phyloP scores from a whole-genome alignment of 192 early-diverging fungal species.

The Linderina pennispora region DNA sequence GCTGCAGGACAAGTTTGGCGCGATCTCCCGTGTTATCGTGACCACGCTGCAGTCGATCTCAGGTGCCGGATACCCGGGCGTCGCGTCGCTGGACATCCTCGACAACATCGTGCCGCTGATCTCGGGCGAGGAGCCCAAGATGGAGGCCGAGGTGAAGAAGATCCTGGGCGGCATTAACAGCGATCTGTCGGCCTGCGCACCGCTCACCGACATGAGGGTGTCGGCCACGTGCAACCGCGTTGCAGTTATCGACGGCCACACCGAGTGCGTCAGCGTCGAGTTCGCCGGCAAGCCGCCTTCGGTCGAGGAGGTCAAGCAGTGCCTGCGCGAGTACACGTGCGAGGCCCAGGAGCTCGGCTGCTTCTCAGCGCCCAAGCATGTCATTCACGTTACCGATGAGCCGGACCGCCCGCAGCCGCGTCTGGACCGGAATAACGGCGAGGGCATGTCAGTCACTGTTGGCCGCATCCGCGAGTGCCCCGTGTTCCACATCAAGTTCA shows the following conservation, averaged over 20 bases:
- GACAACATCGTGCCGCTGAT: constrained; percentile 96
- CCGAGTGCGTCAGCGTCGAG: constrained; percentile 81
- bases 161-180: constrained; percentile 71
- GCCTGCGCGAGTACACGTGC: constrained; percentile 66
- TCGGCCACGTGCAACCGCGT: constrained; percentile 97
- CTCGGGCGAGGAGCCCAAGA: constrained; percentile 94
- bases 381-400: constrained; percentile 64
- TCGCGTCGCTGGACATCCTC: constrained; percentile 89
- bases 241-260: constrained; percentile 94
- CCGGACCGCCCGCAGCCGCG: constrained; percentile 93
- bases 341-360: constrained; percentile 77
- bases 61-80: constrained; percentile 97
- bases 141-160: constrained; percentile 91
- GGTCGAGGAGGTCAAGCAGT: constrained; percentile 65
- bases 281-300: constrained; percentile 67
- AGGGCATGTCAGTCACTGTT: constrained; percentile 88
- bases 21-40: constrained; percentile 73
- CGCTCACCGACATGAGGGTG: constrained; percentile 59
- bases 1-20: constrained; percentile 88
- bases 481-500: constrained; percentile 89
- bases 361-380: constrained; percentile 72
- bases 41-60: constrained; percentile 95
- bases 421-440: constrained; percentile 76
- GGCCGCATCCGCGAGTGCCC: constrained; percentile 82
- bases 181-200: constrained; percentile 42